Base-by-base conservation (phyloP, 192 early-diverging fungal genomes). In the Entomortierella beljakovae region DNA sequence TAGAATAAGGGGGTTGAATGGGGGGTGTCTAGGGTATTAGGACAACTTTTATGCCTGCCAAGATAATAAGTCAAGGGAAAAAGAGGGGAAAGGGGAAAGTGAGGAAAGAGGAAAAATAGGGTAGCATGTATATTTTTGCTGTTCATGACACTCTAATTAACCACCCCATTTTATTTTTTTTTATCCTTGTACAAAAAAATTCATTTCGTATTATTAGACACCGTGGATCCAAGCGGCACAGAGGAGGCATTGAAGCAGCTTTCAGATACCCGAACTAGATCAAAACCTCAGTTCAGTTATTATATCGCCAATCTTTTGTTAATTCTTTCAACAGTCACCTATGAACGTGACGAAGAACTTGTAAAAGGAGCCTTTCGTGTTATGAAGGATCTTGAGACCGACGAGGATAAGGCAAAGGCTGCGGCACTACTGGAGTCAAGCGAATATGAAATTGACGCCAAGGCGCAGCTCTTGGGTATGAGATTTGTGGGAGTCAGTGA, bases 401-500 rank as follows among this genome's bases (percentile, higher is more conserved):
- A 73, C 1, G 38, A 32, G 10, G 38, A 72, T 28, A 37, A 59
- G 35, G 22, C 71, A 2, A 18, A 64, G n/a, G 76, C 83, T n/a
- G 57, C 62, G 10, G 23, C 46, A 34, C 54, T 80, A 18, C 46
- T 87, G 3, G 23, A 60, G 29, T 67, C 73, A 23, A 77, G 74
- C 11, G 86, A 87, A 52, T 15, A 26, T 11, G 40, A 43, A 0
- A 87, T 87, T 33, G 61, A 75, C 5, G 25, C 15, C 1, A 68
- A 81, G 51, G 72, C 73, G 4, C 26, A 60, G 28, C 18, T 55
- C 0, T 75, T 65, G 34, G 65, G 68, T 3, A 48, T 87, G 31
- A 51, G 76, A 1, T 87, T 87, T 50, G 48, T 55, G 38, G 85
- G 85, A 0, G 31, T 88, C 23, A 80, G 84, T 43, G 86, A 88